These are phyloP conservation scores for Penicillium waksmanii DNA, from an alignment of 495 filamentous ascomycete species.

Conservation along the genomic window DNA sequence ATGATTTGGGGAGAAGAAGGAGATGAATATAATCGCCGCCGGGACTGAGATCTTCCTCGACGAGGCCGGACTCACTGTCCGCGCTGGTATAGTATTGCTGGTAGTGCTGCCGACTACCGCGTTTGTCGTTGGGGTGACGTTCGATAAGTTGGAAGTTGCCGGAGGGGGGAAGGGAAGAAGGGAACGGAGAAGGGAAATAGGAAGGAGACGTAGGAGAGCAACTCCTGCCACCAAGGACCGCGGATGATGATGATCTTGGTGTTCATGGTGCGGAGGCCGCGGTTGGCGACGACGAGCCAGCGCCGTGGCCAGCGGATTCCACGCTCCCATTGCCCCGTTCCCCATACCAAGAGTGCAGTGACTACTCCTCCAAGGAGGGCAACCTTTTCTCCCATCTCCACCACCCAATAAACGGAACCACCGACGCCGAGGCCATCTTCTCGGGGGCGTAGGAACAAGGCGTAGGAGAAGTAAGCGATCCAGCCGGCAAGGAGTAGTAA, in stretches of 20 bases:
- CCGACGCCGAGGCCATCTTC: constrained; percentile 90
- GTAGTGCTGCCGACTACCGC: constrained; percentile 42
- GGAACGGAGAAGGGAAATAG: constrained; percentile 72
- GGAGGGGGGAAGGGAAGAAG: constrained; percentile 63
- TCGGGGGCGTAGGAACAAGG: constrained; percentile 83
- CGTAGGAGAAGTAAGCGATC: constrained; percentile 82
- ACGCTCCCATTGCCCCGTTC: constrained; percentile 91
- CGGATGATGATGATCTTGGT: constrained; percentile 91
- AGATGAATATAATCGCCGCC: constrained; percentile 92
- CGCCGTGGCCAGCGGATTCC: constrained; percentile 92
- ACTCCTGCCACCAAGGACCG: constrained; percentile 79
- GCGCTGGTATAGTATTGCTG: constrained; percentile 43
- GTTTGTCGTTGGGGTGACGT: constrained; percentile 49
- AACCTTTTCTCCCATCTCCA: constrained; percentile 86
- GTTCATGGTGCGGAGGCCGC: constrained; percentile 89
- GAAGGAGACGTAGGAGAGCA: constrained; percentile 69
- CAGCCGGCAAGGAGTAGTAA: constrained; percentile 76
- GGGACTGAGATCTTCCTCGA: constrained; percentile 80
- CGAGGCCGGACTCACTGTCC: constrained; percentile 59
- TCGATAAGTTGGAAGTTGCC: constrained; percentile 72
- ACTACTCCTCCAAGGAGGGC: constrained; percentile 85
- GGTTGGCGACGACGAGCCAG: constrained; percentile 86
- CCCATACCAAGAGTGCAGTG: constrained; percentile 83
- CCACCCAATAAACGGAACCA: constrained; percentile 92
- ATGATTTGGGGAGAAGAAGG: constrained; percentile 89